Evolutionary conservation across 345 rosid species (phyloP).

Genomic region (Noccaea caerulescens): DNA sequence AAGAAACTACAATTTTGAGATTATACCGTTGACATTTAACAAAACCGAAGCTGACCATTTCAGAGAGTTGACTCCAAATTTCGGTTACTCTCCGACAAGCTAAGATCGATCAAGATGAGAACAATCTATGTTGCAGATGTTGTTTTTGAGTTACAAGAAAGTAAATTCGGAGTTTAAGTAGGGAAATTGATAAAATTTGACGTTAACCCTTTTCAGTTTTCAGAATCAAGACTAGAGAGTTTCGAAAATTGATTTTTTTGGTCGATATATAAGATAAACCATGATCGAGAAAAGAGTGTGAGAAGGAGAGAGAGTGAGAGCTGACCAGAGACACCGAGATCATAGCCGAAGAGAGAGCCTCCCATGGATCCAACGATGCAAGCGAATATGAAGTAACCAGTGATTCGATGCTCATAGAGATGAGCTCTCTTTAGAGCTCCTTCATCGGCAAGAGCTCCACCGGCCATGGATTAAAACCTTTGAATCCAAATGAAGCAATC

Average conservation of each 20-base stretch:
- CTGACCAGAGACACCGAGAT: constrained; percentile 86
- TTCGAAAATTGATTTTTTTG: neutral
- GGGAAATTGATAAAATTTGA: neutral
- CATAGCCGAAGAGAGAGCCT: constrained; percentile 83
- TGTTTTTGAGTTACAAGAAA: constrained; percentile 5
- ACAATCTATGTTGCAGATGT: constrained; percentile 3
- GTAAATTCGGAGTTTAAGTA: neutral
- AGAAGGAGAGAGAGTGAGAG: neutral
- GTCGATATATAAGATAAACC: neutral
- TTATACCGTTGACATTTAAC: neutral
- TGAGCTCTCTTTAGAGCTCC: constrained; percentile 63
- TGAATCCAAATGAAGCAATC: neutral
- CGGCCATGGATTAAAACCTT: constrained; percentile 54
- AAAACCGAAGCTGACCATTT: constrained; percentile 8
- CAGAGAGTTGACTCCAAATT: neutral
- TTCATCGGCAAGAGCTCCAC: constrained; percentile 55
- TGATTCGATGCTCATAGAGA: constrained; percentile 65
- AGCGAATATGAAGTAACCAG: constrained; percentile 63
- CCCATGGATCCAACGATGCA: constrained; percentile 69
- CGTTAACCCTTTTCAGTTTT: neutral
- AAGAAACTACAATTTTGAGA: constrained; percentile 11
- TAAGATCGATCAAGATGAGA: neutral
- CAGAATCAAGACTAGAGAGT: neutral
- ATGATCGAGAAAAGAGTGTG: neutral
- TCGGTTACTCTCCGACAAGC: neutral